Base-by-base conservation (phyloP, 2,329 filamentous ascomycete species). In the Aspergillus latus region DNA sequence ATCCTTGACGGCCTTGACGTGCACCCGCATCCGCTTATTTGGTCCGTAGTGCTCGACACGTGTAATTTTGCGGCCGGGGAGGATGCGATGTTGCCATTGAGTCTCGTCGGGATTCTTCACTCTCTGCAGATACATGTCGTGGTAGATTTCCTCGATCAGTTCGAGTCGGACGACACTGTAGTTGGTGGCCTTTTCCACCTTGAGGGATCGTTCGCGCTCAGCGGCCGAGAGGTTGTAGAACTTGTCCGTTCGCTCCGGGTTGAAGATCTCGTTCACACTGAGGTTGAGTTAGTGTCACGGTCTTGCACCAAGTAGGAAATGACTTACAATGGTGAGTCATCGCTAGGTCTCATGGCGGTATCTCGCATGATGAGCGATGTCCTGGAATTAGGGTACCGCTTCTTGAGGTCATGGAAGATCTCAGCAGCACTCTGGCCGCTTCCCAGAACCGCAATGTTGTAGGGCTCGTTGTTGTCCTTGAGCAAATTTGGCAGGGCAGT, bases 211-310 rank as follows among this genome's bases (percentile, higher is more conserved):
- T 30, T 81, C 77, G 48, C 92, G 88, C 59, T 86, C 80, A 44
- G 80, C 78, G 1, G 86, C 76, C 0, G 87, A 79, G 62, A 87
- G 85, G 48, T 83, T 78, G 77, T 86, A 97, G 64, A 96, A 84
- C 44, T 80, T 80, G 71, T 96, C 89, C 30, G 96, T 86, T 58
- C 87, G 88, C 34, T 88, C 86, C 1, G 93, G 93, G 76, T 97
- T 92, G 80, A 97, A 97, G 69, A 97, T 90, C 68, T 94, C 92
- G 74, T 97, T 97, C 66, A 97, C 92, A 67, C 89, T 92, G 32
- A 29, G 5, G 13, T 36, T 61, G 7, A 55, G 57, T 60, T 56
- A 59, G 45, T 8, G 45, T 40, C 2, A 13, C 16, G 21, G 21
- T 10, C 13, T 9, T 21, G n/a, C 11, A 13, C 30, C 34, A 10